Base-by-base conservation (phyloP, 2,329 filamentous ascomycete species). In the Endocalyx cinctus region DNA sequence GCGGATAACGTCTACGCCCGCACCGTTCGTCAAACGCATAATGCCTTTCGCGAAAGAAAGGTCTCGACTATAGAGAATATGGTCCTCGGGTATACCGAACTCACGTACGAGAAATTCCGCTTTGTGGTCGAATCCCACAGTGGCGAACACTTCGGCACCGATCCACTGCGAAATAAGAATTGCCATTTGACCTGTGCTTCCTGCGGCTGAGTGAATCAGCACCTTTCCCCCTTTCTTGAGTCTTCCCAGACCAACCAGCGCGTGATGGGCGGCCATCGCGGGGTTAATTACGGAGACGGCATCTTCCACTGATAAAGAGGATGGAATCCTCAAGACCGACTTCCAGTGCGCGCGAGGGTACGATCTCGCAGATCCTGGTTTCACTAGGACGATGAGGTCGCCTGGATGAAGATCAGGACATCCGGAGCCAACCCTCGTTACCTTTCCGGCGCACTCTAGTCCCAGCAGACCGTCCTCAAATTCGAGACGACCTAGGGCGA, bases 1-100 rank as follows among this genome's bases (percentile, higher is more conserved):
- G 5, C 67, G 42, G 1, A 64, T 56, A 0, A 41, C 38, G 16
- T 41, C 41, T 1, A 43, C 33, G 4, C 39, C 37, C 11, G 12
- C 11, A 4, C 38, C 33, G 3, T 17, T 13, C 0, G 33, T 36
- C 3, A 31, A 15, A 5, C 35, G 23, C 27, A 15, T 36, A 3
- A 41, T 10, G 3, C 33, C 33, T 10, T 27, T 10, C 0, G 27
- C 25, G 7, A 43, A 43, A 2, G 30, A 12, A 2, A 12, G 11
- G 13, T 38, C 17, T 3, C 38, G 14, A 26, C 38, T 38, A 14
- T 30, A 37, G 17, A 43, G 38, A 12, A 43, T 35, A 13, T 43
- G 30, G 2, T 26, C 17, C 1, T 5, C 17, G 1, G 41, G 19
- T 6, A 43, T 32, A 1, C 17, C 17, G 8, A 34, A 38, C 4